A percentile compares a stretch with the other conserved stretches of the same genome.
Evolutionary conservation across 495 filamentous ascomycete species (phyloP).

Genomic region (Bombardia bombarda): DNA sequence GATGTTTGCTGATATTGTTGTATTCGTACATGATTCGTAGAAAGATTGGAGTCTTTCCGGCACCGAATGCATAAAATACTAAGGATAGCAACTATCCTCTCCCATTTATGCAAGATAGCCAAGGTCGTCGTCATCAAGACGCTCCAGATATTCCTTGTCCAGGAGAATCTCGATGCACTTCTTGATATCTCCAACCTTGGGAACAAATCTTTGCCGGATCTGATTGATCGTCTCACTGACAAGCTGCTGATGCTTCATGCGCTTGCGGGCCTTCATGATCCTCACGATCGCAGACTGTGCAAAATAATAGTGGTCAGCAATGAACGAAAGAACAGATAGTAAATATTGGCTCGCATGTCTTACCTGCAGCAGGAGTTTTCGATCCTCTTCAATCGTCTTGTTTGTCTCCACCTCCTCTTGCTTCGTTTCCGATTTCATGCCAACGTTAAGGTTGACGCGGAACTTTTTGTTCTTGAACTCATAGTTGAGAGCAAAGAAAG

Average conservation of each 20-base stretch:
- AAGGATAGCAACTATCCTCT: background rate
- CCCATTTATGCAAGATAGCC: constrained; percentile 69
- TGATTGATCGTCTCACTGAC: constrained; percentile 92
- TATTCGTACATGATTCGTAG: constrained; percentile 1
- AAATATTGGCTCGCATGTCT: constrained; percentile 21
- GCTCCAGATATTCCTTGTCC: constrained; percentile 98
- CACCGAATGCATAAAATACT: too few species aligned
- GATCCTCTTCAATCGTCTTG: constrained; percentile 98
- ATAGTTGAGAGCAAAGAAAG: constrained; percentile 73
- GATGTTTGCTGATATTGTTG: background rate
- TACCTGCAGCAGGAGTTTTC: constrained; percentile 94
- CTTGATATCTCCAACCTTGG: constrained; percentile 93
- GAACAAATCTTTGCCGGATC: constrained; percentile 88
- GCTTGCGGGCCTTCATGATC: constrained; percentile 99
- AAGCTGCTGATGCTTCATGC: constrained; percentile 91
- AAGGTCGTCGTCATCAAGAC: constrained; percentile 86
- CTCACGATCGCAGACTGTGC: constrained; percentile 90
- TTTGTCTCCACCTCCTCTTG: constrained; percentile 94
- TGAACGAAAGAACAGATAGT: background rate
- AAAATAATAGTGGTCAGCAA: constrained; percentile 17
- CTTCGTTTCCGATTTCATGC: constrained; percentile 89
- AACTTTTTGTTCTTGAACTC: constrained; percentile 98
- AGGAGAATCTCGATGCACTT: constrained; percentile 98
- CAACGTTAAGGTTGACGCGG: constrained; percentile 91
- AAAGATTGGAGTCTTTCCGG: too few species aligned